Evolutionary conservation across 495 filamentous ascomycete genomes (phyloP).

Genomic region (Recurvomyces mirabilis): DNA sequence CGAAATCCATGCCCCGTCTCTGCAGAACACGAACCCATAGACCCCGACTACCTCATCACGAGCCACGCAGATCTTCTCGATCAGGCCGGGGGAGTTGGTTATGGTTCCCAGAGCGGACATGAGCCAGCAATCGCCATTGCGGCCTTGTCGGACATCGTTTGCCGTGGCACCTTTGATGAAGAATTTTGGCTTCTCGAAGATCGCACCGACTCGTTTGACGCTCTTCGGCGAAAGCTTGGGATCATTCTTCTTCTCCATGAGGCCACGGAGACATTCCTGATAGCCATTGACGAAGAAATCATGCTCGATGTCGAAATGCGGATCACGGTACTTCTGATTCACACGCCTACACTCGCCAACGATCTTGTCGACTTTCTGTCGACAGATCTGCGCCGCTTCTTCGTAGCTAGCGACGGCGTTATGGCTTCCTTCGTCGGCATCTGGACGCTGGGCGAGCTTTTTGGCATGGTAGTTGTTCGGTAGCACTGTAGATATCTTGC

Average conservation of each 20-base stretch:
- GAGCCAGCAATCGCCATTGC: conserved; percentile 84
- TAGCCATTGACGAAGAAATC: conserved; percentile 55
- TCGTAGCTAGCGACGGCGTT: conserved; percentile 57
- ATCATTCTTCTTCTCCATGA: conserved; percentile 15
- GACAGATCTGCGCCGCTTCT: conserved; percentile 59
- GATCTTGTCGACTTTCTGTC: conserved; percentile 66
- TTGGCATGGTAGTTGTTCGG: conserved; percentile 63
- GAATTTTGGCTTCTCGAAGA: conserved; percentile 78
- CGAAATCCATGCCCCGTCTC: conserved; percentile 85
- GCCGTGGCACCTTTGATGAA: conserved; percentile 73
- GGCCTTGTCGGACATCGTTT: conserved; percentile 68
- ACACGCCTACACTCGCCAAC: conserved; percentile 66
- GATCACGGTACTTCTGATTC: conserved; percentile 83
- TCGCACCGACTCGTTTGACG: conserved; percentile 43
- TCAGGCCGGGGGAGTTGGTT: conserved; percentile 64
- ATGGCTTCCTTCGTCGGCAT: conserved; percentile 38
- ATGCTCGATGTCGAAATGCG: conserved; percentile 76
- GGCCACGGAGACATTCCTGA: conserved; percentile 38
- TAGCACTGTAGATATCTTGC: conserved; percentile 58
- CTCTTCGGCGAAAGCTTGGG: conserved; percentile 20
- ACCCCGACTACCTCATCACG: conserved; percentile 69
- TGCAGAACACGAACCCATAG: conserved; percentile 86
- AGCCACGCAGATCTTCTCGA: conserved; percentile 70
- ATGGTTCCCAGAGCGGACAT: conserved; percentile 76
- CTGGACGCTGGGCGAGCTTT: conserved; percentile 40